phyloP scores from a whole-genome alignment of 2,329 filamentous ascomycete species.

The Whalleya microplaca region DNA sequence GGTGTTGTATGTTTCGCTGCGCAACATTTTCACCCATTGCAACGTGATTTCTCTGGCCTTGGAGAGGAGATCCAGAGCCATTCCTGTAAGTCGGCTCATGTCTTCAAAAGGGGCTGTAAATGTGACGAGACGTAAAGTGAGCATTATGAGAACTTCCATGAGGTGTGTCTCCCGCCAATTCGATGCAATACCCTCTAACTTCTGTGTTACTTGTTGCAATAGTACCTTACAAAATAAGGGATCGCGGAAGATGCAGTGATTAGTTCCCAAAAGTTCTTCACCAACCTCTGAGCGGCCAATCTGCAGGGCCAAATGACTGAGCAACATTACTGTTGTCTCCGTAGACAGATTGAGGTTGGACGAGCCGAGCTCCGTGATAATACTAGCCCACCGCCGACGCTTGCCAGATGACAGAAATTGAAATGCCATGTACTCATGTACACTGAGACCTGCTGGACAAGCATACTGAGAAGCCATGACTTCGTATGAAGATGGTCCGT shows the following conservation, averaged over 20 bases:
- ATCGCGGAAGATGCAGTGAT: slow-evolving; percentile 57
- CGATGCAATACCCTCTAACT: slow-evolving; percentile 48
- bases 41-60: slow-evolving; percentile 47
- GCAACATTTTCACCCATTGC: slow-evolving; percentile 54
- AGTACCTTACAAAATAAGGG: slow-evolving; percentile 52
- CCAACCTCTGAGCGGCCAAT: slow-evolving; percentile 50
- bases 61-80: slow-evolving; percentile 41
- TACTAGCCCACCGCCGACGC: slow-evolving; percentile 51
- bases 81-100: slow-evolving; percentile 2
- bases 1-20: slow-evolving; percentile 46
- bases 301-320: slow-evolving; percentile 58
- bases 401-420: slow-evolving; percentile 52
- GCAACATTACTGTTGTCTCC: slow-evolving; percentile 50
- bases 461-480: slow-evolving; percentile 51
- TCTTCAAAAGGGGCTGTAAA: slow-evolving; percentile 15
- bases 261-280: slow-evolving; percentile 43
- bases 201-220: slow-evolving; percentile 45
- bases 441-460: slow-evolving; percentile 50
- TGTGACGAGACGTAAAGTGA: slow-evolving; percentile 48
- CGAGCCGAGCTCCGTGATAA: slow-evolving; percentile 55
- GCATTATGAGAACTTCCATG: slow-evolving; percentile 61
- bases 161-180: slow-evolving; percentile 63
- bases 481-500: slow-evolving; percentile 56
- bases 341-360: slow-evolving; percentile 64
- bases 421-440: slow-evolving; percentile 58